Conservation (phyloP, 106 monocot species). For the Acorus calamus region DNA sequence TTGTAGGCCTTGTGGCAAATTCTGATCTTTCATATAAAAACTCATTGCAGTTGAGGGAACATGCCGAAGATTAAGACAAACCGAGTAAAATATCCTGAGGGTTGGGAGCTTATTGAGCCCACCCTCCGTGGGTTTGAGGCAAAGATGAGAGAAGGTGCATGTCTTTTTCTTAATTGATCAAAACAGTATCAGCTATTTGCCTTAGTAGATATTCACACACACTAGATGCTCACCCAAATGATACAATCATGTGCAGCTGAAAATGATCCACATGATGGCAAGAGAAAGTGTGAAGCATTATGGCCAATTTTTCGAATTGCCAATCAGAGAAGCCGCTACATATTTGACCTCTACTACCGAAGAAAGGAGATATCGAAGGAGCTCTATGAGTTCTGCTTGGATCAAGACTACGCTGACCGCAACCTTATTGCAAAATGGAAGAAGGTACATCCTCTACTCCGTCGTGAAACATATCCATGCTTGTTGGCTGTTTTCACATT, state of each 20-base stretch:
- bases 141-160: conserved; percentile 88
- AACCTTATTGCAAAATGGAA: conserved; percentile 99
- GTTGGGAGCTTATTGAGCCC: conserved; percentile 97
- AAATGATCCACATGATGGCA: conserved; percentile 91
- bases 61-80: conserved; percentile 98
- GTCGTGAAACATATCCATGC: no score
- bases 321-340: conserved; percentile 81
- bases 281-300: conserved; percentile 82
- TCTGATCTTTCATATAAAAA: no score
- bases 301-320: conserved; percentile 82
- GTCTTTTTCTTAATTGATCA: no score
- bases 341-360: conserved; percentile 75
- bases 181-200: no score
- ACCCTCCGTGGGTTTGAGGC: conserved; percentile 81
- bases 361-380: conserved; percentile 91
- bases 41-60: no score
- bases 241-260: conserved; percentile 34
- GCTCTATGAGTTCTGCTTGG: conserved; percentile 83
- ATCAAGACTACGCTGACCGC: conserved; percentile 79
- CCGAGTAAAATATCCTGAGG: conserved; percentile 76
- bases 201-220: no score
- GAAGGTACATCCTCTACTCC: conserved; percentile 33
- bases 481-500: no score
- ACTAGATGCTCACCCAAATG: no score
- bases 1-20: no score